phyloP scores from a whole-genome alignment of 1,284 basidiomycete genomes.

The Coriolopsis trogii region DNA sequence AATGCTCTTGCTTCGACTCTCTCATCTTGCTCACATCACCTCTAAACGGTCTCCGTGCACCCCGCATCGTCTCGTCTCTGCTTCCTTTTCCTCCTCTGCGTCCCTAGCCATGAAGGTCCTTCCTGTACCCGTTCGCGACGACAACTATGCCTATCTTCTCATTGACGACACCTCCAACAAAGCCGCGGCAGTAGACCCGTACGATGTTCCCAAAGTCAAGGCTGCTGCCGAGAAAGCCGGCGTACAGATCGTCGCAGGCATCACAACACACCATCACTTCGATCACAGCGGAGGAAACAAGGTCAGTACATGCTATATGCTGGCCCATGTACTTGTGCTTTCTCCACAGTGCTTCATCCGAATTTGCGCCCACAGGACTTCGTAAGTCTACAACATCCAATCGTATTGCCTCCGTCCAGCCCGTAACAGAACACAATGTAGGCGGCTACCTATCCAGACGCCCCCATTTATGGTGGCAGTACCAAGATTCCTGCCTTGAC shows the following conservation, averaged over 20 bases:
- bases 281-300: constrained; percentile 91
- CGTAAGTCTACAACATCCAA: no score
- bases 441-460: constrained; percentile 64
- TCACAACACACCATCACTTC: constrained; percentile 89
- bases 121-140: constrained; percentile 76
- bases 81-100: constrained; percentile 30
- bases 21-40: constrained; percentile 3
- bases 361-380: constrained; percentile 46
- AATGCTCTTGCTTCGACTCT: constrained; percentile 8
- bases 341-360: background rate
- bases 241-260: constrained; percentile 72
- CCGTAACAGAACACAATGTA: no score
- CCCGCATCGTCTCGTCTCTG: background rate
- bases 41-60: background rate
- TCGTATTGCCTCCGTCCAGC: no score
- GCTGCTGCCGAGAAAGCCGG: constrained; percentile 67
- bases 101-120: constrained; percentile 65
- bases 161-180: constrained; percentile 71
- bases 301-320: constrained; percentile 40
- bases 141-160: constrained; percentile 91
- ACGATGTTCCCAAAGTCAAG: constrained; percentile 77
- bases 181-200: constrained; percentile 84
- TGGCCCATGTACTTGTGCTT: background rate
- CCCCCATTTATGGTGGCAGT: constrained; percentile 87
- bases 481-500: constrained; percentile 70